phyloP scores from a whole-genome alignment of 768 basidiomycete species.

The Mrakia frigida region DNA sequence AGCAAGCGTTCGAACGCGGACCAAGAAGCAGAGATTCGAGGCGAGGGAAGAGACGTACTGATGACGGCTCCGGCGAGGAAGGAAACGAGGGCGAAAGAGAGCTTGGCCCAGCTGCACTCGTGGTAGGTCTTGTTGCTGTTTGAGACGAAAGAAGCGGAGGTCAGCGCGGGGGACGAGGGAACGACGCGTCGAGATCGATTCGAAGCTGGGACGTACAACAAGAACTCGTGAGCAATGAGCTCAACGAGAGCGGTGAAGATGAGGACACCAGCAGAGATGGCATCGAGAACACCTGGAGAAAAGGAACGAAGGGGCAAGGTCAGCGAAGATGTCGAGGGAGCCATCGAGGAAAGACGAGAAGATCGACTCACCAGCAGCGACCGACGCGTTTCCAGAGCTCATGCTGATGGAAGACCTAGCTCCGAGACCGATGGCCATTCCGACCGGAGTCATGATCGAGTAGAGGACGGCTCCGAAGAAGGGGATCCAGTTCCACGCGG shows the following conservation, averaged over 20 bases:
- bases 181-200: slow-evolving; percentile 18
- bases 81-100: slow-evolving; percentile 32
- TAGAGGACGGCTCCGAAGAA: slow-evolving; percentile 60
- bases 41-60: slow-evolving; percentile 11
- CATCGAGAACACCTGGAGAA: slow-evolving; percentile 56
- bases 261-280: slow-evolving; percentile 79
- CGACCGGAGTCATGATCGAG: slow-evolving; percentile 75
- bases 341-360: neutral
- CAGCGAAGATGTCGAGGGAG: neutral
- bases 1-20: no score
- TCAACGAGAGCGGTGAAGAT: slow-evolving; percentile 46
- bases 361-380: slow-evolving; percentile 60
- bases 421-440: slow-evolving; percentile 78
- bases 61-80: slow-evolving; percentile 35
- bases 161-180: slow-evolving; percentile 2
- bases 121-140: slow-evolving; percentile 25
- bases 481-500: slow-evolving; percentile 48
- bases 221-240: slow-evolving; percentile 36
- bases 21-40: no score
- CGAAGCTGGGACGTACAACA: slow-evolving; percentile 26
- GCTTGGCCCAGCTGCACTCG: slow-evolving; percentile 33
- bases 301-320: neutral
- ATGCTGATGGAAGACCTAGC: slow-evolving; percentile 49
- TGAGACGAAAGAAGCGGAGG: neutral
- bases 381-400: slow-evolving; percentile 39